A percentile compares a stretch with the other conserved stretches of the same genome.
Evolutionary conservation across 768 basidiomycete species (phyloP).

Genomic region (Leccinum truebloodii): DNA sequence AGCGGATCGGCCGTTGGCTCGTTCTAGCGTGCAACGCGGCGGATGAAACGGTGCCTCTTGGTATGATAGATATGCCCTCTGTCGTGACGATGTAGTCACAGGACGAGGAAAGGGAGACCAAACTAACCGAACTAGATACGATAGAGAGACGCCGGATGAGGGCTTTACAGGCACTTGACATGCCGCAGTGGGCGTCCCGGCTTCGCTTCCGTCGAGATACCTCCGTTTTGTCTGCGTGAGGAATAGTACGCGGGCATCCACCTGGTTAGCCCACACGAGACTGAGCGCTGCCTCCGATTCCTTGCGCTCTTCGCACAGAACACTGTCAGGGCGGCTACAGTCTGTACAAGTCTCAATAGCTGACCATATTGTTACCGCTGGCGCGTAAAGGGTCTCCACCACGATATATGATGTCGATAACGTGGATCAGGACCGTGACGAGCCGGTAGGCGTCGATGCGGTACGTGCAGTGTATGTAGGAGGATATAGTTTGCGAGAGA

Average conservation of each 20-base stretch:
- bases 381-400: constrained; percentile 2
- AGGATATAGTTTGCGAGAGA: constrained; percentile 76
- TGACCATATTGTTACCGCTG: constrained; percentile 32
- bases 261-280: constrained; percentile 90
- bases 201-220: constrained; percentile 44
- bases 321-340: constrained; percentile 68
- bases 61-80: constrained; percentile 50
- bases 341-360: constrained; percentile 74
- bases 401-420: constrained; percentile 70
- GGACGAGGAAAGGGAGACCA: constrained; percentile 44
- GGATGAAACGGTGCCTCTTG: constrained; percentile 22
- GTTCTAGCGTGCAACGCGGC: constrained; percentile 1
- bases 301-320: constrained; percentile 60
- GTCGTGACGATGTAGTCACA: constrained; percentile 76
- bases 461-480: constrained; percentile 63
- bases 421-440: constrained; percentile 74
- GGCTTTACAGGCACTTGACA: constrained; percentile 9
- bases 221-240: constrained; percentile 38
- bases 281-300: constrained; percentile 73
- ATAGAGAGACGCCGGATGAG: constrained; percentile 73
- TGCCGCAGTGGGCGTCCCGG: neutral
- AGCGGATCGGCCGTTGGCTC: constrained; percentile 10
- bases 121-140: constrained; percentile 67
- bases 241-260: constrained; percentile 46
- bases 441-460: constrained; percentile 60